Evolutionary conservation across 1,284 basidiomycete genomes (phyloP), one percentile per base, ranked within the genome.

Genomic region (Spongispora temasekensis): DNA sequence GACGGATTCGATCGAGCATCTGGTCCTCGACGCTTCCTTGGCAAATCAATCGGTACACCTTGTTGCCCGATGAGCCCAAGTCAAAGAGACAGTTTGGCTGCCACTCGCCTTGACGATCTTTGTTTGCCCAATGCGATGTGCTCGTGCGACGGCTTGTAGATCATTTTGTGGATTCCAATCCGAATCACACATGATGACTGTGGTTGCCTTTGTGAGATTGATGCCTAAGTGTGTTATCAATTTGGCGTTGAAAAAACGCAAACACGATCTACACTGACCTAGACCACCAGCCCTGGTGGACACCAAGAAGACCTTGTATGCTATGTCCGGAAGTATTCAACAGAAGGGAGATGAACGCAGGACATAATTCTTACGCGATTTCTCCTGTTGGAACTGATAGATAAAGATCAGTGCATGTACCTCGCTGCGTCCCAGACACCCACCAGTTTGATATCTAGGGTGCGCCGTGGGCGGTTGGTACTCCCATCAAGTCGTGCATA

Each of bases 251-350:
- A 44, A 17, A 40, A 8, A 34, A 12, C 21, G 31, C 25, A 35
- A 21, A n/a, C 2, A 10, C 9, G 31, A 6, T 17, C 40, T 58
- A 12, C 31, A 67, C 76, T 12, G 82, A 78, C 93, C 93, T 53
- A 95, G 78, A 55, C 93, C 93, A 65, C 93, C 93, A n/a, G 94
- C 94, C 61, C 89, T 85, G 0, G 94, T 95, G 8, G 92, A 93
- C 9, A 95, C 83, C 51, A 95, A 76, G 76, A 89, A 94, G 7
- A 93, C 90, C 68, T 92, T 84, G 65, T 91, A 90, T 1, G 91
- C 92, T 75, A 79, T 72, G 40, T 76, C 78, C 1, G 79, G 76
- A 62, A 83, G 28, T 1, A 10, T 19, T 71, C 34, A 72, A 50
- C 17, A 12, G 13, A 7, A 5, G 25, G 50, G 56, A 37, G 21